Evolutionary conservation across 345 rosid genomes (phyloP).

Genomic region (Melastoma malabathricum): DNA sequence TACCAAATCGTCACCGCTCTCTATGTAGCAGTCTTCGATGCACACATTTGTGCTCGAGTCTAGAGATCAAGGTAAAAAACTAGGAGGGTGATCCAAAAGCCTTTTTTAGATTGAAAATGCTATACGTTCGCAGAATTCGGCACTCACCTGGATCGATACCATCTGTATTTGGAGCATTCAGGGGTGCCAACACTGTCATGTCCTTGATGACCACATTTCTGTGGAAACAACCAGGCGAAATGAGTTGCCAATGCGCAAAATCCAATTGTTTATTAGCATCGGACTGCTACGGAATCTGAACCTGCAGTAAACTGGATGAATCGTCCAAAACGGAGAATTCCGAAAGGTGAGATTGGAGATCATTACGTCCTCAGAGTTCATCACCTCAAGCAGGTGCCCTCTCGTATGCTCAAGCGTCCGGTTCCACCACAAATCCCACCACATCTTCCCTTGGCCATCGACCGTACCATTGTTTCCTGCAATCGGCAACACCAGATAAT

Average conservation of each 20-base stretch:
- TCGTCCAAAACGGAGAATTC: slow-evolving; percentile 93
- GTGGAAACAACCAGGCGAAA: slow-evolving; percentile 5
- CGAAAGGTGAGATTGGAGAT: slow-evolving; percentile 74
- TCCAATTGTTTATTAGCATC: too few relatives aligned
- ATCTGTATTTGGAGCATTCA: slow-evolving; percentile 93
- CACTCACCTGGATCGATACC: slow-evolving; percentile 84
- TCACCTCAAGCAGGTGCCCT: slow-evolving; percentile 84
- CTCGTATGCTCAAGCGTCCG: slow-evolving; percentile 75
- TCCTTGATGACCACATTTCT: slow-evolving; percentile 74
- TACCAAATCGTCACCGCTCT: slow-evolving; percentile 94
- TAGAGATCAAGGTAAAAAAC: slow-evolving; percentile 21
- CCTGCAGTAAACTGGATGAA: slow-evolving; percentile 98
- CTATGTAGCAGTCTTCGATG: slow-evolving; percentile 82
- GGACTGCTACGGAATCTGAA: slow-evolving; percentile 11
- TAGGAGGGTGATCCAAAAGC: not conserved
- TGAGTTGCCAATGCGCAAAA: not conserved
- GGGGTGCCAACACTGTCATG: slow-evolving; percentile 89
- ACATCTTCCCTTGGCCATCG: slow-evolving; percentile 94
- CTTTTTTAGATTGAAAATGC: not conserved
- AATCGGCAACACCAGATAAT: too few relatives aligned
- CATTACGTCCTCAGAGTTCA: slow-evolving; percentile 63
- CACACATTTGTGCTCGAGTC: slow-evolving; percentile 86
- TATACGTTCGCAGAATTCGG: not conserved
- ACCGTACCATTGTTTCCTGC: slow-evolving; percentile 87
- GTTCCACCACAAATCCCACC: slow-evolving; percentile 99